Evolutionary conservation across 441 rosid species (phyloP), one percentile per base, ranked within the genome.

Genomic region (Populus hybrid): DNA sequence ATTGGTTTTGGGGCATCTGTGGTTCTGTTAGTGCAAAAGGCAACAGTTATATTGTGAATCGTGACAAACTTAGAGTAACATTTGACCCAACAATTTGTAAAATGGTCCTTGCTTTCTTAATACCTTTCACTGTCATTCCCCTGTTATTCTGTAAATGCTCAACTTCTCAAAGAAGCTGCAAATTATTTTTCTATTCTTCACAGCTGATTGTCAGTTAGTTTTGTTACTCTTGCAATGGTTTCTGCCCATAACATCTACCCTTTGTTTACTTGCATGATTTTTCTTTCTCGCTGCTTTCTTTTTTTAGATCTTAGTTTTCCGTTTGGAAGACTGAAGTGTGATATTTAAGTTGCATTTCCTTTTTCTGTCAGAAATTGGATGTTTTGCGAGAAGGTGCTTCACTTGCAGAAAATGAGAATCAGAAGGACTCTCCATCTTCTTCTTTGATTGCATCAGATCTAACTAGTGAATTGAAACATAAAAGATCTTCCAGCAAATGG

Each of bases 401-500:
- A 83, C 85, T 86, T 75, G 76, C 86, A 69, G 97, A 94, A 80
- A 78, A 81, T 78, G 97, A 87, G 79, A 88, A 81, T 82, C 87
- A 83, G 73, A 84, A 85, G 75, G 95, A 88, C 73, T 85, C 89
- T 76, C 78, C 82, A 72, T 85, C 95, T 84, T 84, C 91, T 70
- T 82, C 87, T 68, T 86, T 79, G 70, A 76, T 85, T 74, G 73
- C 84, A 74, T 82, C 86, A 35, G 95, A 90, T 82, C 78, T 82
- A 71, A 87, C 94, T 83, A 70, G 70, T 79, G 92, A 87, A 80
- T 80, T 84, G 66, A 88, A 83, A 70, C 97, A 91, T 83, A 87
- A 77, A 81, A 89, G 91, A 82, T 89, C 95, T 78, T 88, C 94
- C 80, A 93, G 98, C 91, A 89, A 86, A 86, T 85, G 91, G 88